Base-by-base conservation (phyloP, 257 asterid species). In the Forsythia suspensa region DNA sequence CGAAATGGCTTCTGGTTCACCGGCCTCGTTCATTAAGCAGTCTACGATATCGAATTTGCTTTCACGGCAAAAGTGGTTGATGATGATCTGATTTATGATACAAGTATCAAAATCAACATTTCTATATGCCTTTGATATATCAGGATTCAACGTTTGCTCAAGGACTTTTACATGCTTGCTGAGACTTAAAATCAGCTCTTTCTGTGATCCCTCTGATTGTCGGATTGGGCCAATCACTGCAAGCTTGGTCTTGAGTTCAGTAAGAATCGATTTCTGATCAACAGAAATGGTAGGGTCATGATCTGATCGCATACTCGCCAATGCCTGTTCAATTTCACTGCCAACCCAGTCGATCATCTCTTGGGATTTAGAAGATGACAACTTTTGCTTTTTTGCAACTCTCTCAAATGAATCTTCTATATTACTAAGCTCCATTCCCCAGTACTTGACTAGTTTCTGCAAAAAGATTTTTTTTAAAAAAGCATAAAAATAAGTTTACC, bases 341-440 rank as follows among this genome's bases (percentile, higher is more conserved):
- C 78, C 72, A 74, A 91, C 87, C 84, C 85, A 86, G 72, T 81
- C 82, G 71, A 91, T 87, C 76, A 88, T 80, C 77, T 89, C 91
- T 52, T 84, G 79, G 72, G 88, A 88, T 81, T 84, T 77, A 34
- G 91, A 85, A 43, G 82, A 69, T 2, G 86, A 91, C 71, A 88
- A 20, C 82, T 88, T 88, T 73, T 87, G 96, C 84, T 79, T 90
- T 88, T 88, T 90, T 68, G 79, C 84, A 72, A 81, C 88, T 81
- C 89, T 85, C 83, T 87, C 92, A 38, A 90, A 82, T 52, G 92
- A 86, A 52, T 87, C 91, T 72, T 83, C 80, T 78, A 90, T 29
- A 20, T 78, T 79, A 74, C 46, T 79, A 66, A 86, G 85, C 84
- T 86, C 89, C 96, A 91, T 89, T 74, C 38, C 29, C 29, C 11